Percentiles rank a stretch among this genome's conserved stretches.
phyloP scores from a whole-genome alignment of 2,329 filamentous ascomycete species.

The Decorospora gaudefroyi region DNA sequence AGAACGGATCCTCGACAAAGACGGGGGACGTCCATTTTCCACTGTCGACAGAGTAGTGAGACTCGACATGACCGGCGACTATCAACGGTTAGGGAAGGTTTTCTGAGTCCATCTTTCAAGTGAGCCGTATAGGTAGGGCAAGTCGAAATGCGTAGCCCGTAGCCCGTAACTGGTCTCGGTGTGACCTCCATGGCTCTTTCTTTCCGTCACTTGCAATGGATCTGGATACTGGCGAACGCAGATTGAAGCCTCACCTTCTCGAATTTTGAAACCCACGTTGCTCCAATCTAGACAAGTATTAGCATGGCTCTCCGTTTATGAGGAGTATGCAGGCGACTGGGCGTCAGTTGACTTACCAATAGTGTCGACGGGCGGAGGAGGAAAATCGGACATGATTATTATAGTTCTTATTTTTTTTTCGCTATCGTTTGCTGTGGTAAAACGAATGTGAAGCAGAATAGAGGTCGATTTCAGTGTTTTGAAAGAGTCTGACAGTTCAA shows the following conservation, averaged over 20 bases:
- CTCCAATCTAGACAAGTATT: constrained; percentile 70
- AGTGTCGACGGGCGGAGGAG: constrained; percentile 75
- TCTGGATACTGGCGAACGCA: background rate
- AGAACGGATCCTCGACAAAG: constrained; percentile 81
- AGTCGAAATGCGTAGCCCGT: no score
- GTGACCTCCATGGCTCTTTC: no score
- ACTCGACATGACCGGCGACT: constrained; percentile 96
- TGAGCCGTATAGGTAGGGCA: background rate
- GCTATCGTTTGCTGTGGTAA: constrained; percentile 10
- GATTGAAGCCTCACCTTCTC: constrained; percentile 67
- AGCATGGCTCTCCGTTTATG: constrained; percentile 6
- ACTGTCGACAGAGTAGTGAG: constrained; percentile 74
- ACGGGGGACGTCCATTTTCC: constrained; percentile 76
- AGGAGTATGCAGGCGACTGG: background rate
- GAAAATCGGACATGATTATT: constrained; percentile 50
- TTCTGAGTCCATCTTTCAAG: background rate
- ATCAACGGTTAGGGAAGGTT: constrained; percentile 13
- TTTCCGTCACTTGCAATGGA: no score
- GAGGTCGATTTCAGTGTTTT: constrained; percentile 16
- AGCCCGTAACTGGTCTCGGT: no score
- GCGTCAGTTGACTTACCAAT: constrained; percentile 59
- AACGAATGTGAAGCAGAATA: constrained; percentile 12
- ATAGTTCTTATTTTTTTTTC: constrained; percentile 1
- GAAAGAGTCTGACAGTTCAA: constrained; percentile 24
- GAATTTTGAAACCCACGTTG: constrained; percentile 89